Evolutionary conservation across 2,329 filamentous ascomycete genomes (phyloP), one percentile per base, ranked within the genome.

Genomic region (Hymenoscyphus albidus): DNA sequence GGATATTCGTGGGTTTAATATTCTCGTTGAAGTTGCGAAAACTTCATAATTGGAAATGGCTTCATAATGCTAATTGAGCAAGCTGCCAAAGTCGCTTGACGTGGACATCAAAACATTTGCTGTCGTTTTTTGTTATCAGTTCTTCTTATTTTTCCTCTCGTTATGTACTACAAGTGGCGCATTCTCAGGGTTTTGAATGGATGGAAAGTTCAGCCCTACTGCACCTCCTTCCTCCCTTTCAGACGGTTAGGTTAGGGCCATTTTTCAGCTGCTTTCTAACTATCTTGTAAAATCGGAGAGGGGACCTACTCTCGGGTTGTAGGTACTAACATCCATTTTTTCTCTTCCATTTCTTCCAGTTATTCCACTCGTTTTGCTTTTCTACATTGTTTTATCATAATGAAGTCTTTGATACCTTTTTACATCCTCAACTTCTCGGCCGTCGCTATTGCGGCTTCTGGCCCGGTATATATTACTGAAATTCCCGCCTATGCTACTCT

Each of bases 401-500:
- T 63, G 59, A 61, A 61, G 55, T 31, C 32, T 31, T 38, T 63
- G 18, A 59, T 56, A 27, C n/a, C 27, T 63, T 18, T 63, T 39
- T 40, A 56, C 9, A 32, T 55, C 40, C 38, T 62, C 35, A 31
- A 38, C 16, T 51, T 67, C 42, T 40, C 59, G 32, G 14, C 59
- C 1, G 9, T 56, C 27, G 44, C 62, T 22, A 54, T 40, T 27
- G 57, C 55, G 39, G 54, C 58, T n/a, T 59, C 62, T 40, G 62
- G 38, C 5, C 42, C 58, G 12, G 54, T 65, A 16, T 65, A 66
- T 55, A 63, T 68, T 18, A 68, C 66, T n/a, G 68, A 69, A 12
- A 57, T 69, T 40, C 64, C 68, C 7, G 55, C 66, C 55, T 69
- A 61, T 22, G 54, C 14, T 2, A 27, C 7, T 27, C 65, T 85